These are phyloP conservation scores for Scutellaria barbata DNA, from an alignment of 257 asterid species.

Conservation along the genomic window DNA sequence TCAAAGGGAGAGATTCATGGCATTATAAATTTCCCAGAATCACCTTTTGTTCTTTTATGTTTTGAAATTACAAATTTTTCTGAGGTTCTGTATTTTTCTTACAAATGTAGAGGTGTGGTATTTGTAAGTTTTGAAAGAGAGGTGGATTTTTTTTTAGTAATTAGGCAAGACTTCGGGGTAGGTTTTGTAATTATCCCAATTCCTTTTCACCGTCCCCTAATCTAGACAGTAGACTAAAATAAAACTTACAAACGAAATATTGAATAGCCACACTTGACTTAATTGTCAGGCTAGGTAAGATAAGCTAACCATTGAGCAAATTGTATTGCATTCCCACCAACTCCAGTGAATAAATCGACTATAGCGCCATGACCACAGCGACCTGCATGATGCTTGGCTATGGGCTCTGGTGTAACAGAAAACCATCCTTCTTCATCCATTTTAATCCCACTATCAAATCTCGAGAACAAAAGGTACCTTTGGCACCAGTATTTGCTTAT, in stretches of 20 bases:
- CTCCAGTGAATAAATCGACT: conserved; percentile 89
- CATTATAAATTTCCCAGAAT: too few species aligned
- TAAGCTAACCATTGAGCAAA: conserved; percentile 71
- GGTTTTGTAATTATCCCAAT: neutral
- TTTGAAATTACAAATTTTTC: too few species aligned
- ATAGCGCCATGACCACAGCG: conserved; percentile 78
- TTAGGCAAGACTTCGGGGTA: neutral
- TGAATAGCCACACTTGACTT: neutral
- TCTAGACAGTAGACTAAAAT: too few species aligned
- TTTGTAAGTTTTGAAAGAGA: neutral
- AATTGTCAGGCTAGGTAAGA: neutral
- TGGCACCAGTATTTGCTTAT: conserved; percentile 89
- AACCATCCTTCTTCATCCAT: conserved; percentile 99
- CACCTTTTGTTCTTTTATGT: too few species aligned
- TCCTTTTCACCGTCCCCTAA: neutral
- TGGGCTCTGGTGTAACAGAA: conserved; percentile 85
- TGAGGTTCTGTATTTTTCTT: too few species aligned
- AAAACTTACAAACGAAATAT: neutral
- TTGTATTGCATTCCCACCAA: conserved; percentile 94
- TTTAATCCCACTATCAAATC: conserved; percentile 73
- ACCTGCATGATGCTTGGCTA: conserved; percentile 87
- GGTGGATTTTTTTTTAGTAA: neutral
- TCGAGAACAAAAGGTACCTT: conserved; percentile 76
- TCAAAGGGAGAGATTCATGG: too few species aligned
- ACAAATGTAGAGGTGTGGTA: neutral